A percentile compares a stretch with the other conserved stretches of the same genome.
Conservation (phyloP, 768 basidiomycete species). For the Auriscalpium orientale region DNA sequence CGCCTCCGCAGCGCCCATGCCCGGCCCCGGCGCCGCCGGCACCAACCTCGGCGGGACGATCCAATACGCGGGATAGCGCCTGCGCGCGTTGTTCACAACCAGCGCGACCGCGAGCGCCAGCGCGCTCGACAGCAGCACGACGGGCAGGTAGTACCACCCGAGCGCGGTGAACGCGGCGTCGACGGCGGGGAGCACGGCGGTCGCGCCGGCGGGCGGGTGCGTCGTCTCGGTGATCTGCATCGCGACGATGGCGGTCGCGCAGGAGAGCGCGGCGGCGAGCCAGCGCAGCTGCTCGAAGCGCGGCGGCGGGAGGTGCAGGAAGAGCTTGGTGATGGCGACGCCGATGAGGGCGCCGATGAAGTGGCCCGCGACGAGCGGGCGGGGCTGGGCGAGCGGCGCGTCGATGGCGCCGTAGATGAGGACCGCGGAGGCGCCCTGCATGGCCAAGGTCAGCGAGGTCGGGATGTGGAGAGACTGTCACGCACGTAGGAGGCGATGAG, state of each 20-base stretch:
- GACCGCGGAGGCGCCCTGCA: conserved; percentile 47
- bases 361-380: conserved; percentile 44
- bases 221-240: conserved; percentile 48
- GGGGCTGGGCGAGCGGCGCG: conserved; percentile 45
- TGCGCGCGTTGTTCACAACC: conserved; percentile 42
- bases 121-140: conserved; percentile 40
- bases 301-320: conserved; percentile 35
- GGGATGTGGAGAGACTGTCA: not conserved
- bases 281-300: conserved; percentile 38
- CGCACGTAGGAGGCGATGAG: conserved; percentile 44
- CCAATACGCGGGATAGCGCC: conserved; percentile 47
- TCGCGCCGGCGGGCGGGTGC: conserved; percentile 55
- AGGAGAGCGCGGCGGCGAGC: conserved; percentile 41
- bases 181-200: conserved; percentile 42
- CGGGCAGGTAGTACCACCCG: conserved; percentile 47
- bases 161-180: conserved; percentile 23
- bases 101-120: conserved; percentile 40
- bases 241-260: conserved; percentile 25
- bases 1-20: not conserved
- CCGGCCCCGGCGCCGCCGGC: not conserved
- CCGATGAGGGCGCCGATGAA: conserved; percentile 43
- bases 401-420: conserved; percentile 49
- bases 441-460: not conserved
- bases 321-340: conserved; percentile 44
- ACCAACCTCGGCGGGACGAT: conserved; percentile 15